Evolutionary conservation across 2,329 filamentous ascomycete species (phyloP), one percentile per base, ranked within the genome.

Genomic region (Aspergillus latus): DNA sequence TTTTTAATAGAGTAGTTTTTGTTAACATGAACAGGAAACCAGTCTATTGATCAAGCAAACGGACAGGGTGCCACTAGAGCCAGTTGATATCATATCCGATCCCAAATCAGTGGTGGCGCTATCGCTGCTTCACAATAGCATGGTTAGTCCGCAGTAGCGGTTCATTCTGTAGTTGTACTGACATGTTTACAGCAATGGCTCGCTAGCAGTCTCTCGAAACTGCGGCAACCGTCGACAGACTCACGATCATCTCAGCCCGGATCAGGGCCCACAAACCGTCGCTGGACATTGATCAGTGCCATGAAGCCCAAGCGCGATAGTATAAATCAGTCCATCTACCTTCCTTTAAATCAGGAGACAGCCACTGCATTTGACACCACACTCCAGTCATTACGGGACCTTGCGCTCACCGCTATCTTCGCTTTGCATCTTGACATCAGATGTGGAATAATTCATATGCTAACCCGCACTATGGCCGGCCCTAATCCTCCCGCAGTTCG

Each of bases 71-170:
- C 82, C 84, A 3, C 76, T 96, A 9, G 84, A 88, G 60, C 81
- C 88, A 51, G 88, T 88, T 63, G 93, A 97, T 70, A 87, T 97
- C 48, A 92, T 97, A 61, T 88, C 89, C 43, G 92, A 97, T 67
- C 86, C 89, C 28, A 95, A 97, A 70, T 89, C 87, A 3, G 88
- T 97, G 29, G 85, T 88, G 43, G 88, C 88, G 3, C 78, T 99
- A 4, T 97, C 92, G 64, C 82, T 97, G 39, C 79, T 99, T 36
- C 95, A 96, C 73, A 97, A 92, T 49, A 97, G 92, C 77, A 96
- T 97, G 91, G 77, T 79, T 65, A 62, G 72, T 62, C 46, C 55
- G 13, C 26, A 3, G 6, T 10, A 7, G 10, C 26, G 21, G 3
- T 32, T 45, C 13, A 30, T 16, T 16, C 13, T 1, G 13, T 39